Percentiles rank a stretch among this genome's conserved stretches.
These are phyloP conservation scores for Trametopsis cervina DNA, from an alignment of 768 basidiomycete genomes.

Conservation along the genomic window DNA sequence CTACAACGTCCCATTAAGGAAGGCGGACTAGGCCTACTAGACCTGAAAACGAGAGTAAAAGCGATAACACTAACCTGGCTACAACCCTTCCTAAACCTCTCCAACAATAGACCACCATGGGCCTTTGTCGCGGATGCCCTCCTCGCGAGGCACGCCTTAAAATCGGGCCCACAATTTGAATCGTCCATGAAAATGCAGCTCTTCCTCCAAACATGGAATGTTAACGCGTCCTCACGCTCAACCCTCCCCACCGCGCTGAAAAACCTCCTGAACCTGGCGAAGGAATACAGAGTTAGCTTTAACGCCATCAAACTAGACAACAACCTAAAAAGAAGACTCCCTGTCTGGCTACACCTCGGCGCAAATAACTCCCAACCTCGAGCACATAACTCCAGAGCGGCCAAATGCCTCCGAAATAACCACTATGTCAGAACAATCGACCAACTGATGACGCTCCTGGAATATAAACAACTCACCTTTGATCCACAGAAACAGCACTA, in stretches of 20 bases:
- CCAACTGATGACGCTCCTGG: not conserved
- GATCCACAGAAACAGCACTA: too few relatives aligned
- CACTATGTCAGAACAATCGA: not conserved
- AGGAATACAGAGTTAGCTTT: too few relatives aligned
- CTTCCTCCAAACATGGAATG: conserved; percentile 11
- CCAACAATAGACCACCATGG: not conserved
- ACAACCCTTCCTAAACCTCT: conserved; percentile 7
- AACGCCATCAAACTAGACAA: not conserved
- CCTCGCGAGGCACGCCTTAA: not conserved
- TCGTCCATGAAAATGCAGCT: not conserved
- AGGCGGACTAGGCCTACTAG: conserved; percentile 9
- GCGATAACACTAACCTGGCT: conserved; percentile 13
- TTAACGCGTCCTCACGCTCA: not conserved
- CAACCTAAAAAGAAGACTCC: not conserved
- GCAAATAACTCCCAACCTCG: not conserved
- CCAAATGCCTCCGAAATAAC: conserved; percentile 5
- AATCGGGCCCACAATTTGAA: not conserved
- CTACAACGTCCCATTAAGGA: not conserved
- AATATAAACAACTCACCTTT: not conserved
- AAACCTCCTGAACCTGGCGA: conserved; percentile 6
- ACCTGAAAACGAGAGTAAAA: conserved; percentile 7
- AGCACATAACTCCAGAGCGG: not conserved
- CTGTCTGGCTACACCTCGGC: conserved; percentile 12
- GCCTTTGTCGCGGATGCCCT: conserved; percentile 5
- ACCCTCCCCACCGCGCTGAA: not conserved